phyloP scores from a whole-genome alignment of 768 basidiomycete species.

The Panus rudis region DNA sequence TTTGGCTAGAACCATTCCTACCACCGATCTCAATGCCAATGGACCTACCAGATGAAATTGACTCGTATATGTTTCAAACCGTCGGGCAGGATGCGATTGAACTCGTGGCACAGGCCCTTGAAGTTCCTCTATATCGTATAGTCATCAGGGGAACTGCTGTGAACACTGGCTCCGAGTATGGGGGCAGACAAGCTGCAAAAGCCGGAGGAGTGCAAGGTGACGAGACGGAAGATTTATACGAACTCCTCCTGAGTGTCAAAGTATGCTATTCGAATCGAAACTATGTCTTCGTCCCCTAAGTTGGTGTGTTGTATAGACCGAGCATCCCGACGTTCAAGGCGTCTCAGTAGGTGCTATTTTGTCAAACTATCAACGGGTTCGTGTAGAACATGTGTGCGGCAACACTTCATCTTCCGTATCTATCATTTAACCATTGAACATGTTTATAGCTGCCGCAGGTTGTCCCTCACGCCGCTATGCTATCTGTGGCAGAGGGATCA shows the following conservation, averaged over 20 bases:
- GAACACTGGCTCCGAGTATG: slow-evolving; percentile 82
- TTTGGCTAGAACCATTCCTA: slow-evolving; percentile 25
- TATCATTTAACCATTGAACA: slow-evolving; percentile 1
- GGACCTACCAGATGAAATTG: slow-evolving; percentile 76
- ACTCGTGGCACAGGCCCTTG: slow-evolving; percentile 76
- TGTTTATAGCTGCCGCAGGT: slow-evolving; percentile 61
- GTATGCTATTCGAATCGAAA: slow-evolving; percentile 37
- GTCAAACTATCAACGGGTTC: slow-evolving; percentile 93
- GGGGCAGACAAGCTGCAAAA: slow-evolving; percentile 44
- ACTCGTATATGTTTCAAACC: slow-evolving; percentile 98
- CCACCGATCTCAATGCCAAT: slow-evolving; percentile 12
- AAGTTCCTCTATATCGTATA: slow-evolving; percentile 77
- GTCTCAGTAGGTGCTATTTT: slow-evolving; percentile 96
- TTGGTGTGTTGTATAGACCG: slow-evolving; percentile 35
- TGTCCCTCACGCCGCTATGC: slow-evolving; percentile 71
- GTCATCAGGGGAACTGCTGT: slow-evolving; percentile 78
- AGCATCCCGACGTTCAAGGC: slow-evolving; percentile 76
- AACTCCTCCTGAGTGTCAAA: slow-evolving; percentile 67
- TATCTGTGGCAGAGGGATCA: slow-evolving; percentile 96
- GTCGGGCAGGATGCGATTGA: slow-evolving; percentile 94
- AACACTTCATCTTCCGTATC: neutral
- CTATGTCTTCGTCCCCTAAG: slow-evolving; percentile 2
- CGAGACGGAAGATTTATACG: slow-evolving; percentile 92
- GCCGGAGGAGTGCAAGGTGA: slow-evolving; percentile 63
- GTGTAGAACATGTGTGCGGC: slow-evolving; percentile 96